These are phyloP conservation scores for Colletotrichum cordylinicola DNA, from an alignment of 2,329 filamentous ascomycete genomes.

Conservation along the genomic window DNA sequence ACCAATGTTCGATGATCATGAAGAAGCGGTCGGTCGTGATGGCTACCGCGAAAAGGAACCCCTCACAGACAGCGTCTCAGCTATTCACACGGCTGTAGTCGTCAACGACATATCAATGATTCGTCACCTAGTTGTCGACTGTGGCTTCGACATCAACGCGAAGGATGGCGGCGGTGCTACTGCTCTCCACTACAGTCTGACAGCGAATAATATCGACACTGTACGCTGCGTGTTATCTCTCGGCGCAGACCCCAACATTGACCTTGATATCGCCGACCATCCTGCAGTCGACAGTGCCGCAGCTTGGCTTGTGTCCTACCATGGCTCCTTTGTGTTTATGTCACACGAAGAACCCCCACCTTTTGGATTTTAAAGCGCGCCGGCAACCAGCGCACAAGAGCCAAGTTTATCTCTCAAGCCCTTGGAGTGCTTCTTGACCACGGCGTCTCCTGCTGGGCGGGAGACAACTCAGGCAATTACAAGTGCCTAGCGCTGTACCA, in stretches of 20 bases:
- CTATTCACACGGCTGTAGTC: not conserved
- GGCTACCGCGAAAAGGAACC: not conserved
- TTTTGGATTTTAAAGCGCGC: not conserved
- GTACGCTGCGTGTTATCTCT: not conserved
- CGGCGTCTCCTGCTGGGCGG: not conserved
- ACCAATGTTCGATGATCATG: not conserved
- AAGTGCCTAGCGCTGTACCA: not conserved
- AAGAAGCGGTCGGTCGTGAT: fast-evolving
- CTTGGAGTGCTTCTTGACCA: not conserved
- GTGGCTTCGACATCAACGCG: not conserved
- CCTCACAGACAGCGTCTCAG: not conserved
- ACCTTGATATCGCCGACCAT: not conserved
- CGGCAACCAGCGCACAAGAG: not conserved
- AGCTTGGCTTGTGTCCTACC: not conserved
- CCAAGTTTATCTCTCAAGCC: not conserved
- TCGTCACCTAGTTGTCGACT: not conserved
- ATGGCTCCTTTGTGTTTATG: fast-evolving
- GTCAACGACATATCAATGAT: fast-evolving
- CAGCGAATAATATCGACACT: not conserved
- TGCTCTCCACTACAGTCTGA: not conserved
- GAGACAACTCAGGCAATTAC: fast-evolving
- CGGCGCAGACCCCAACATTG: not conserved
- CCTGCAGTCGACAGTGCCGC: not conserved
- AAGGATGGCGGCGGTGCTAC: not conserved
- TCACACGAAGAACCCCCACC: too few relatives aligned